Base-by-base conservation (phyloP, 345 rosid genomes). In the Lumnitzera racemosa region DNA sequence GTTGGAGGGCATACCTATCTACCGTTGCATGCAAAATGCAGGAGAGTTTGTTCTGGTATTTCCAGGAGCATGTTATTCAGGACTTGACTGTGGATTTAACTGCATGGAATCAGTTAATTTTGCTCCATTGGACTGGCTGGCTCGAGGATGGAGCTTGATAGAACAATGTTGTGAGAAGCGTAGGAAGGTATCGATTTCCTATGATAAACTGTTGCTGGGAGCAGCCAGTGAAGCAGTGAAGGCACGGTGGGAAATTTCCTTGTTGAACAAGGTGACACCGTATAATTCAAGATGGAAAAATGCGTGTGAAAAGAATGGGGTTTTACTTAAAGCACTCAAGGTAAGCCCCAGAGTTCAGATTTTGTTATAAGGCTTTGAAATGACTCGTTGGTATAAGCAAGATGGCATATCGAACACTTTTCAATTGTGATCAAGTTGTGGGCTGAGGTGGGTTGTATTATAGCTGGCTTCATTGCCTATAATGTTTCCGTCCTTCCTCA, bases 51-150 rank as follows among this genome's bases (percentile, higher is more conserved):
- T 86, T 70, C 75, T 89, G 57, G 61, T 79, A 56, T 76, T 75
- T 61, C 91, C 96, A 11, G 87, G 94, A 70, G 72, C 84, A 41
- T 75, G 70, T 70, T 70, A 78, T 73, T 79, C 82, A 3, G 80
- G 82, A 50, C 78, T 89, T 66, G 80, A 84, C 57, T 72, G 78
- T 71, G 96, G 96, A 53, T 89, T 86, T 64, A 86, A 82, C 76
- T 83, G 81, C 67, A 65, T 70, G 46, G 94, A 86, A 84, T 65
- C 74, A 36, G 81, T 68, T 63, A 84, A 78, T 71, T 67, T 86
- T 27, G 96, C 96, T 75, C 86, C 82, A 15, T 43, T 86, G 49
- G 84, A 86, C 49, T 89, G 96, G 96, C 69, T 89, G 69, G 83
- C 82, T 52, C 75, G 80, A 66, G 91, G 94, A 54, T 81, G 76